Evolutionary conservation across 2,329 filamentous ascomycete genomes (phyloP), one percentile per base, ranked within the genome.

Genomic region (Nannizziopsis arthrosporioides): DNA sequence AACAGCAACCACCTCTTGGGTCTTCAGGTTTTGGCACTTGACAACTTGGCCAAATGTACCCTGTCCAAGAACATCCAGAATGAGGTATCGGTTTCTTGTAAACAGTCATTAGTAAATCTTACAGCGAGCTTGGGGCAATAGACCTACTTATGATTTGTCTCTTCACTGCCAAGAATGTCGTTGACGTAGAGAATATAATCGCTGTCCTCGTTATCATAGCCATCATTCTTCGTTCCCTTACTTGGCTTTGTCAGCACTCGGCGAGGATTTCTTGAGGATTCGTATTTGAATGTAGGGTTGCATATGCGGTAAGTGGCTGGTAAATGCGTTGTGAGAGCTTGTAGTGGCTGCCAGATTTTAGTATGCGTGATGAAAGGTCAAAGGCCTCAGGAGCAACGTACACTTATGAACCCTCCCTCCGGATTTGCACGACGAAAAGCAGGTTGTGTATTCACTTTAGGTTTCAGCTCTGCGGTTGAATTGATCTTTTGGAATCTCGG

Each of bases 151-250:
- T 98, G 92, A 36, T 92, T 92, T 53, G 90, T 90, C 66, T 98
- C 92, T 68, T 98, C 92, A 11, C 90, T 96, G 8, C 92, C 92
- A 47, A 98, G 73, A 55, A 98, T 98, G 64, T 98, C 92, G 65
- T 98, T 98, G 59, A 98, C 92, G 59, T 96, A 98, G 57, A 98
- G 78, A 61, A 98, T 98, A 63, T 98, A 98, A 63, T 98, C 92
- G 66, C 92, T 96, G 58, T 98, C 92, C 65, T 98, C 92, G 57
- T 98, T 98, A 63, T 98, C 92, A 61, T 92, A 98, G 3, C 92
- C 92, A 70, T 98, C 92, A 61, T 98, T 98, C 75, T 98, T 98
- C 53, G 85, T 80, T 11, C 92, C 92, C 70, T 98, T 98, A 76
- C 92, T 96, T 6, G 92, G 92, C 68, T 98, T 98, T 12, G 92